phyloP scores from a whole-genome alignment of 495 filamentous ascomycete genomes.

The Neurospora sp. region DNA sequence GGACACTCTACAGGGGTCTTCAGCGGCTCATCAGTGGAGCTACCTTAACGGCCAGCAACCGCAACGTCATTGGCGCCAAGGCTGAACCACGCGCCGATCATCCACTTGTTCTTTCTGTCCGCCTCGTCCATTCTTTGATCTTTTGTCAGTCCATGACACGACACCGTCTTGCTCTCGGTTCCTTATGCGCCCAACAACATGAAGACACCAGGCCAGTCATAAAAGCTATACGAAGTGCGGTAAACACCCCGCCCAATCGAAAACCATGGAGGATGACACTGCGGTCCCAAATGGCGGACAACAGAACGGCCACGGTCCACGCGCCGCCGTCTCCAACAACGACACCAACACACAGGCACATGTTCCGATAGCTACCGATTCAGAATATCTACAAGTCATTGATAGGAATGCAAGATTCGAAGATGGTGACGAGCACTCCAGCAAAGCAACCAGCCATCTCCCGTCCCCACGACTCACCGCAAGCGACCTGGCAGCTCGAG shows the following conservation, averaged over 20 bases:
- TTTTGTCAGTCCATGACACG: background rate
- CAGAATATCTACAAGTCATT: background rate
- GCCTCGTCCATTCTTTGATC: background rate
- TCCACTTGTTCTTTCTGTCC: background rate
- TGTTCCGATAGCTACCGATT: background rate
- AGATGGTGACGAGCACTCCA: background rate
- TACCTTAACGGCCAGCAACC: background rate
- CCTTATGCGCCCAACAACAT: background rate
- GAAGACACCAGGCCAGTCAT: background rate
- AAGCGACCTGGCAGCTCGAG: background rate
- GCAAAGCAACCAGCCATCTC: constrained; percentile 1
- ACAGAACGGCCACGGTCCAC: background rate
- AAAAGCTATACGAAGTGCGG: background rate
- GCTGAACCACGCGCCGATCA: background rate
- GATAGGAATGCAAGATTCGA: background rate
- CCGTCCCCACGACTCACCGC: constrained; percentile 8
- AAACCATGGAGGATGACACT: background rate
- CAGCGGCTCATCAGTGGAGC: background rate
- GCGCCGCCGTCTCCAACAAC: background rate
- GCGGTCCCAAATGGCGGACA: background rate
- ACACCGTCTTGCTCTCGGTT: background rate
- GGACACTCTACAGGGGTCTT: background rate
- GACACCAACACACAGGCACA: background rate
- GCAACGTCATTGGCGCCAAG: background rate
- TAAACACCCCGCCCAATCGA: background rate